Evolutionary conservation across 192 early-diverging fungal species (phyloP).

Genomic region (Entomortierella beljakovae): DNA sequence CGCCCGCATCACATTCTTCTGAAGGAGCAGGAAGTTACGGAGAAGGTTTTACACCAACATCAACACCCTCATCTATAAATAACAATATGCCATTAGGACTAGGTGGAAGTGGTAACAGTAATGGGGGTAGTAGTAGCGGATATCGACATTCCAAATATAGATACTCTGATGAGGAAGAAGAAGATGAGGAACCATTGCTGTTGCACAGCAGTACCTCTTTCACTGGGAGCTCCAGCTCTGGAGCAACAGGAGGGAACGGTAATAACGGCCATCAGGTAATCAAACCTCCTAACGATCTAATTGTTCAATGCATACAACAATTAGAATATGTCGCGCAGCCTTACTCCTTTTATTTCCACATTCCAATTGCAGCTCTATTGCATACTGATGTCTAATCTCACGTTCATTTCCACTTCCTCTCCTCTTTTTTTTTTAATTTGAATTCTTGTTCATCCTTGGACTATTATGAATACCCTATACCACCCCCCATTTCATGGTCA

Average conservation of each 20-base stretch:
- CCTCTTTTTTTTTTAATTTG: background rate
- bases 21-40: conserved; percentile 20
- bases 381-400: conserved; percentile 3
- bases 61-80: conserved; percentile 6
- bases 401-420: background rate
- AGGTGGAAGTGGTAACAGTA: conserved; percentile 10
- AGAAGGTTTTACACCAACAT: conserved; percentile 21
- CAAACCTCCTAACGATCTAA: background rate
- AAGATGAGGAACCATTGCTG: conserved; percentile 39
- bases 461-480: background rate
- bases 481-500: background rate
- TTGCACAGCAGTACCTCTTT: conserved; percentile 48
- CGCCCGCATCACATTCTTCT: conserved; percentile 9
- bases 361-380: conserved; percentile 24
- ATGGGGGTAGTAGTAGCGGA: conserved; percentile 13
- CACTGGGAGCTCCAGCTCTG: conserved; percentile 27
- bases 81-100: conserved; percentile 33
- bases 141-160: conserved; percentile 44
- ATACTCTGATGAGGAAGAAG: conserved; percentile 46
- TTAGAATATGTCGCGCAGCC: background rate
- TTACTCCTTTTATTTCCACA: background rate
- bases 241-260: conserved; percentile 15
- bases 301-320: background rate
- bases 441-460: conserved; percentile 41
- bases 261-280: conserved; percentile 16